Evolutionary conservation across 208 protist species (phyloP).

Genomic region (Novymonas esmeraldas): DNA sequence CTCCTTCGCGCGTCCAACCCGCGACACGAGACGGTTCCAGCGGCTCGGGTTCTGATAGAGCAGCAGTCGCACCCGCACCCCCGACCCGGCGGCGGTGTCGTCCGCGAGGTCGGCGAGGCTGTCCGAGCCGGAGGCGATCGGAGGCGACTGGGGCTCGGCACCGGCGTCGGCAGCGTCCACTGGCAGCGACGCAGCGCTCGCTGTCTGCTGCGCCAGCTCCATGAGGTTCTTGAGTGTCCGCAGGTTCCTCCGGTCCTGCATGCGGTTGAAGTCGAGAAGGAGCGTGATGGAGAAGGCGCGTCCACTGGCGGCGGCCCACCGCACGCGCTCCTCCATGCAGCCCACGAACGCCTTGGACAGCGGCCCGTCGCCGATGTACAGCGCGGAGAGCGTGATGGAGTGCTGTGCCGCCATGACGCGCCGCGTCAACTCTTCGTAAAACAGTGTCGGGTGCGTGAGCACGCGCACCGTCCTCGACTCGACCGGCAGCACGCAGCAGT

Average conservation of each 20-base stretch:
- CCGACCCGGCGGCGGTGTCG: conserved; percentile 2
- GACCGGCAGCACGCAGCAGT: conserved; percentile 77
- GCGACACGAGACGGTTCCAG: conserved; percentile 61
- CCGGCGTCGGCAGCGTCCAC: not conserved
- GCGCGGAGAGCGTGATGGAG: conserved; percentile 77
- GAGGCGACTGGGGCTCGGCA: conserved; percentile 2
- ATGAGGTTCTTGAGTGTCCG: conserved; percentile 54
- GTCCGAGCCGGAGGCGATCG: not conserved
- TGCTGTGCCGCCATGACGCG: conserved; percentile 43
- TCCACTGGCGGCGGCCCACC: conserved; percentile 21
- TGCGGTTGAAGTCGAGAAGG: conserved; percentile 86
- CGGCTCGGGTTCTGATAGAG: conserved; percentile 72
- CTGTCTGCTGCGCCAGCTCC: conserved; percentile 29
- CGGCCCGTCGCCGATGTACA: conserved; percentile 86
- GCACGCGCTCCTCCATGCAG: conserved; percentile 55
- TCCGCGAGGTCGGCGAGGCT: conserved; percentile 1
- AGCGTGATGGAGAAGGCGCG: conserved; percentile 54
- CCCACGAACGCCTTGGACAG: conserved; percentile 57
- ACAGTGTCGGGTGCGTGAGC: conserved; percentile 52
- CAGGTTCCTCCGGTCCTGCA: conserved; percentile 70
- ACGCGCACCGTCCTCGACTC: conserved; percentile 48
- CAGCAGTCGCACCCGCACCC: conserved; percentile 48
- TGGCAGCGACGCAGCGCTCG: conserved; percentile 15
- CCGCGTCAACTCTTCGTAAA: conserved; percentile 67
- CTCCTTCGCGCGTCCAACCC: conserved; percentile 71